Conservation (phyloP, 306 rosid species). For the Corylus americana region DNA sequence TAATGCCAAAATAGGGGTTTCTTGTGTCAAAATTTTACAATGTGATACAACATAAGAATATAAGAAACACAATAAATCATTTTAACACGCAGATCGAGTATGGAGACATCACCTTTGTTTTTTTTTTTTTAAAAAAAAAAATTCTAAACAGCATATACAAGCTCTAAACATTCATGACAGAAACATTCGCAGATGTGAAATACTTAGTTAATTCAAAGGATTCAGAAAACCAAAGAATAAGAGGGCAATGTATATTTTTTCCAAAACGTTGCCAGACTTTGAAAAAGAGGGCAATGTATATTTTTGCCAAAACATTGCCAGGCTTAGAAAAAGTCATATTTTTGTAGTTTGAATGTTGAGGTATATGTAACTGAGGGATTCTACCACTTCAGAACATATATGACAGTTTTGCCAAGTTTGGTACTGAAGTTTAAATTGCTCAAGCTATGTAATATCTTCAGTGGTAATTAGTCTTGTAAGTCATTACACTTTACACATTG, state of each 20-base stretch:
- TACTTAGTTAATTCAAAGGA: conserved; percentile 1
- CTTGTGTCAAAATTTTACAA: conserved; percentile 14
- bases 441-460: background rate
- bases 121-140: too few species aligned
- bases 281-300: background rate
- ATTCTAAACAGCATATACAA: conserved; percentile 18
- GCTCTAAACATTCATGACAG: background rate
- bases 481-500: background rate
- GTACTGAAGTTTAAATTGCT: background rate
- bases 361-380: conserved; percentile 8
- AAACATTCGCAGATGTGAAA: background rate
- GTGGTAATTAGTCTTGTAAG: background rate
- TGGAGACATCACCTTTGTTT: background rate
- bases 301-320: too few species aligned
- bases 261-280: too few species aligned
- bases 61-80: conserved; percentile 10
- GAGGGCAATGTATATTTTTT: background rate
- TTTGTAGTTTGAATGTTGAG: background rate
- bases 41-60: conserved; percentile 1
- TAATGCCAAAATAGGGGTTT: background rate
- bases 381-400: background rate
- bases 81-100: background rate
- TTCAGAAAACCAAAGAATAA: background rate
- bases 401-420: background rate
- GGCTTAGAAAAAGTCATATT: background rate